Conservation (phyloP, 2,329 filamentous ascomycete species). For the Aspergillus candidus region DNA sequence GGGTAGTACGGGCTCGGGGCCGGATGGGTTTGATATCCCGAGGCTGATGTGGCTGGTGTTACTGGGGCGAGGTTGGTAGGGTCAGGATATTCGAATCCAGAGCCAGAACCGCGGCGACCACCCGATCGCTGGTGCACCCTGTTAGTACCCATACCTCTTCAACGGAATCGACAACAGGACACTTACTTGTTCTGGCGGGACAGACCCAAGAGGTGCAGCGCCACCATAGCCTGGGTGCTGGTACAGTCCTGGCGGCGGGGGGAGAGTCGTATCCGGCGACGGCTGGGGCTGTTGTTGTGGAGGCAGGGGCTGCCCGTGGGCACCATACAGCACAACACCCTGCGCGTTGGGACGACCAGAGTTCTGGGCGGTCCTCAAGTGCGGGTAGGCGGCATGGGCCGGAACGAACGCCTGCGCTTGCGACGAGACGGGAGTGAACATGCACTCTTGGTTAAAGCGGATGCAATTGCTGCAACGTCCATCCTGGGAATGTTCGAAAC, state of each 20-base stretch:
- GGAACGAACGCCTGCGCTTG: slow-evolving; percentile 70
- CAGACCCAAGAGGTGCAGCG: slow-evolving; percentile 33
- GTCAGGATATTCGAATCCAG: slow-evolving; percentile 43
- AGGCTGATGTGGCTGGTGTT: slow-evolving; percentile 38
- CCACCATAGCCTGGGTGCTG: slow-evolving; percentile 30
- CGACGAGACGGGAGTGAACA: slow-evolving; percentile 69
- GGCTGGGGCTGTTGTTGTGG: slow-evolving; percentile 38
- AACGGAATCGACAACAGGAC: slow-evolving; percentile 15
- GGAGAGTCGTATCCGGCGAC: slow-evolving; percentile 31
- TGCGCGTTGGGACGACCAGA: slow-evolving; percentile 30
- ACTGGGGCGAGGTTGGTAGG: slow-evolving; percentile 43
- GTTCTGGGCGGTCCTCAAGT: slow-evolving; percentile 40
- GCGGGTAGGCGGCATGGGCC: slow-evolving; percentile 60
- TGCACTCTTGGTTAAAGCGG: slow-evolving; percentile 68
- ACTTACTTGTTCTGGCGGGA: slow-evolving; percentile 45
- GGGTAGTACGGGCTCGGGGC: slow-evolving; percentile 35
- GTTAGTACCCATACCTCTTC: slow-evolving; percentile 10
- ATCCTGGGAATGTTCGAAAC: slow-evolving; percentile 65
- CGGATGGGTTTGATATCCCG: slow-evolving; percentile 39
- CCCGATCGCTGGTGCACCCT: slow-evolving; percentile 28
- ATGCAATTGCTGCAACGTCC: slow-evolving; percentile 68
- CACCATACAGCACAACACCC: slow-evolving; percentile 42
- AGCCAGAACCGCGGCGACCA: slow-evolving; percentile 40
- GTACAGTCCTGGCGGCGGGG: slow-evolving; percentile 38
- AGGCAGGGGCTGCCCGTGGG: slow-evolving; percentile 45